Conservation (phyloP, 768 basidiomycete species). For the Lactarius hengduanensis region DNA sequence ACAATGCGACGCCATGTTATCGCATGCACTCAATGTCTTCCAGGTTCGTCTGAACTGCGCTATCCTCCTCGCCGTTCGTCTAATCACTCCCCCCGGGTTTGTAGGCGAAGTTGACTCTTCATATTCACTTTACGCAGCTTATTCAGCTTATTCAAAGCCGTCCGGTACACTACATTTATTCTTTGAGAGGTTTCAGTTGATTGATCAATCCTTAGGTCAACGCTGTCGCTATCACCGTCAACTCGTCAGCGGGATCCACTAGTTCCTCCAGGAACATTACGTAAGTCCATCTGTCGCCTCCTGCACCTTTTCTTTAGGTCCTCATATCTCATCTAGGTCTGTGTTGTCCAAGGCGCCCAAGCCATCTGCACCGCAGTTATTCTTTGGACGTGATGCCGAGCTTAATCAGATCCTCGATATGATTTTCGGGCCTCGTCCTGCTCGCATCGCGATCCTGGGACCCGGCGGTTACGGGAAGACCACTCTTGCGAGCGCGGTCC, state of each 20-base stretch:
- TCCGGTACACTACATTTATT: neutral
- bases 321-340: neutral
- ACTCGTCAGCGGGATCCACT: neutral
- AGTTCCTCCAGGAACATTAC: neutral
- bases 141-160: neutral
- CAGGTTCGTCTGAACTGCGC: neutral
- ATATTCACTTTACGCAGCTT: slow-evolving; percentile 1
- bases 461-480: slow-evolving; percentile 43
- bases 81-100: neutral
- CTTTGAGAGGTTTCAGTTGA: neutral
- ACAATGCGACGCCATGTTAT: neutral
- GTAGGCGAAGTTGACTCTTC: neutral
- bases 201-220: neutral
- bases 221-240: neutral
- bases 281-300: neutral
- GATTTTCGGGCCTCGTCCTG: neutral
- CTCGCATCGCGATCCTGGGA: slow-evolving; percentile 10
- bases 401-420: slow-evolving; percentile 7
- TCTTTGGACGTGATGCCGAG: slow-evolving; percentile 13
- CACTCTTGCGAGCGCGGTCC: slow-evolving; percentile 37
- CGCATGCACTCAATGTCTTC: neutral
- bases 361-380: slow-evolving; percentile 8
- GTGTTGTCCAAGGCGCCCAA: neutral
- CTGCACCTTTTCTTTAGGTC: neutral
- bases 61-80: neutral